Base-by-base conservation (phyloP, 306 rosid species). In the Comarum palustre region DNA sequence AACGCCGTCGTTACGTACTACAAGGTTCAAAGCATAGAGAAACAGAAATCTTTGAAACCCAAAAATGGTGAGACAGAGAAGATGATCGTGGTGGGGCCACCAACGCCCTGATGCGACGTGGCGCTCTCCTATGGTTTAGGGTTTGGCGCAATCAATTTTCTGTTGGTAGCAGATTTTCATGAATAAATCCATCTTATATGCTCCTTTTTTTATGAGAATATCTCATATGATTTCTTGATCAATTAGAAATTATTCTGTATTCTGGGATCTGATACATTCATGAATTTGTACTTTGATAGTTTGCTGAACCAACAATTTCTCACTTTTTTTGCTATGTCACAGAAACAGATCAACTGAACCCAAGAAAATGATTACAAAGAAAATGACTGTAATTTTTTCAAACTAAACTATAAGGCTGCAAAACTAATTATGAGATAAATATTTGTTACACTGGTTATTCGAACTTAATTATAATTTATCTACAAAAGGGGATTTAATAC, bases 401-500 rank as follows among this genome's bases (percentile, higher is more conserved):
- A 61, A 29, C 67, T 60, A 31, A 60, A 60, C 67, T 51, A 70
- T 32, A 68, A 59, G 13, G 72, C 82, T 46, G 63, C 25, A 63
- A 70, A 76, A 45, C 78, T 78, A 71, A 63, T 57, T 55, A 41
- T 24, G 73, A 68, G 64, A 71, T 25, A 2, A 24, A 64, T 66
- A 47, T 57, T 67, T 75, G 58, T 31, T 70, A 74, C 80, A 71
- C 78, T 65, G 80, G 71, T 66, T 63, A 70, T 67, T 73, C 24
- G 25, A 54, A 60, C 64, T 71, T 69, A 17, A 72, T 74, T 77
- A 81, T 82, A 66, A 72, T 50, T 38, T 79, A 78, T 87, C 92
- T 87, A 88, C 88, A 85, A 85, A 86, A 85, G 54, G 75, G 81
- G 75, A 79, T 61, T 79, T 71, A 76, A 80, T 67, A 78, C 76